Conservation (phyloP, 805 yeast species). For the Naumovozyma dairenensis region DNA sequence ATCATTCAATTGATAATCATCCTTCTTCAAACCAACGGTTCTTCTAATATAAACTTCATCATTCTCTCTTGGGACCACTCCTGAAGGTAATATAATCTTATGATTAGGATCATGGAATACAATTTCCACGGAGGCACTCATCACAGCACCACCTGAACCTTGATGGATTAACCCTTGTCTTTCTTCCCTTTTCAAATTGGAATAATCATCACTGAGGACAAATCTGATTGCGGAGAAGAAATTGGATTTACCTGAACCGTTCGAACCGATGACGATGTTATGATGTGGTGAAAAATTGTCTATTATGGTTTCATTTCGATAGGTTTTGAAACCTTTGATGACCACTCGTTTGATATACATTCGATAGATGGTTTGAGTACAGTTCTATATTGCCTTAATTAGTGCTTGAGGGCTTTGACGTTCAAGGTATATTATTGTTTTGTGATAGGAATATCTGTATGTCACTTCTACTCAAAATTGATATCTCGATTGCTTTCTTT, state of each 20-base stretch:
- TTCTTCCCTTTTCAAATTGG: slow-evolving; percentile 75
- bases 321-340: slow-evolving; percentile 90
- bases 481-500: too few species aligned
- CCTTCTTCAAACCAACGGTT: slow-evolving; percentile 88
- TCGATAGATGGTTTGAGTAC: too few species aligned
- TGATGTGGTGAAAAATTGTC: slow-evolving; percentile 70
- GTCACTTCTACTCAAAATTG: too few species aligned
- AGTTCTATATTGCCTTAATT: too few species aligned
- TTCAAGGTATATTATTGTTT: too few species aligned
- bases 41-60: slow-evolving; percentile 69
- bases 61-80: slow-evolving; percentile 30
- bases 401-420: too few species aligned
- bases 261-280: slow-evolving; percentile 83
- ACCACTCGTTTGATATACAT: slow-evolving; percentile 45
- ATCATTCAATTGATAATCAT: slow-evolving; percentile 79
- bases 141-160: slow-evolving; percentile 79
- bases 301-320: slow-evolving; percentile 69
- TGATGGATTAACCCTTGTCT: slow-evolving; percentile 82
- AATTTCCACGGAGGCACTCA: slow-evolving; percentile 89
- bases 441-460: too few species aligned
- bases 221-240: slow-evolving; percentile 92
- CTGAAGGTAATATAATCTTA: slow-evolving; percentile 52
- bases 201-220: slow-evolving; percentile 82
- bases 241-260: slow-evolving; percentile 96
- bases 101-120: slow-evolving; percentile 73